Evolutionary conservation across 164 flowering plant genomes (phyloP).

Genomic region (Akebia trifoliata): DNA sequence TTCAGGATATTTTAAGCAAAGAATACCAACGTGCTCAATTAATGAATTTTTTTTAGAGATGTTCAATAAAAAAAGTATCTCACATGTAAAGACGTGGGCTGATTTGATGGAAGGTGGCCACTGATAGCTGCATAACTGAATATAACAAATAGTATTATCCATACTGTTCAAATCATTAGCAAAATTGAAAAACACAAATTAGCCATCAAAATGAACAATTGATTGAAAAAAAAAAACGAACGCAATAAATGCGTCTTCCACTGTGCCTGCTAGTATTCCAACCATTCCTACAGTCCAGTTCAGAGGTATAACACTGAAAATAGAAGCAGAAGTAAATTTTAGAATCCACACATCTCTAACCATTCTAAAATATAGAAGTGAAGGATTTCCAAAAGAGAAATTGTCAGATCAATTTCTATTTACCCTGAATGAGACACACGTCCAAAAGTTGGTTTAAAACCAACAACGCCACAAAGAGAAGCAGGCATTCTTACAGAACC

Average conservation of each 20-base stretch:
- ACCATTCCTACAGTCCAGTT: conserved; percentile 96
- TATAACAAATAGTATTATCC: conserved; percentile 7
- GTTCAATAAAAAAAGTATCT: too few relatives aligned
- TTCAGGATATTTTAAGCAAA: too few relatives aligned
- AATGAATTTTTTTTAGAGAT: too few relatives aligned
- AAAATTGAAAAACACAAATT: background rate
- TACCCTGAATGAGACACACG: conserved; percentile 84
- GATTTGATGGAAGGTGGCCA: conserved; percentile 36
- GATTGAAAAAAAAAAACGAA: conserved; percentile 28
- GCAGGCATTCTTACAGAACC: conserved; percentile 98
- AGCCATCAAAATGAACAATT: background rate
- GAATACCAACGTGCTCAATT: too few relatives aligned
- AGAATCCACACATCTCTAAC: background rate
- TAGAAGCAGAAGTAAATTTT: background rate
- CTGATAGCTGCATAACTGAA: conserved; percentile 83
- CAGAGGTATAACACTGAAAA: conserved; percentile 75
- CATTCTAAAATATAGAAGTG: background rate
- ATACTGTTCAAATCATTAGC: background rate
- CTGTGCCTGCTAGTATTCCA: conserved; percentile 78
- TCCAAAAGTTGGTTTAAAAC: conserved; percentile 84
- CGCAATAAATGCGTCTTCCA: conserved; percentile 84
- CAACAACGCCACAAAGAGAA: conserved; percentile 90
- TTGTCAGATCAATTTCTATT: conserved; percentile 3
- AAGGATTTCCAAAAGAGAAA: background rate
- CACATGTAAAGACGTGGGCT: conserved; percentile 26